A percentile compares a stretch with the other conserved stretches of the same genome.
phyloP scores from a whole-genome alignment of 2,329 filamentous ascomycete species.

The Colletotrichum sp. region DNA sequence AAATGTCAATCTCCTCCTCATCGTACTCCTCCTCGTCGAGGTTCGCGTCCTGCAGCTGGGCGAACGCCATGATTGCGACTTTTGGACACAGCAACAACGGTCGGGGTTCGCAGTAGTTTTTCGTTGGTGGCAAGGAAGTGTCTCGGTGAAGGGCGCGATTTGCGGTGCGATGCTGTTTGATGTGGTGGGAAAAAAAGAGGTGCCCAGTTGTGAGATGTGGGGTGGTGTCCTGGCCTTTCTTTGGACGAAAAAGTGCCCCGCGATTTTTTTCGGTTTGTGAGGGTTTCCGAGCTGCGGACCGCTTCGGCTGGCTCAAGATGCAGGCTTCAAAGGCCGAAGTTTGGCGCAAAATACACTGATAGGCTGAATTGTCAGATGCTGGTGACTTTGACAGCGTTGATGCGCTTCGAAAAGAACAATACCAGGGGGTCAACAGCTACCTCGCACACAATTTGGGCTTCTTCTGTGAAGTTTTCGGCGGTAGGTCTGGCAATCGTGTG shows the following conservation, averaged over 20 bases:
- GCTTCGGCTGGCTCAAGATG: background rate
- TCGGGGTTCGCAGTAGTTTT: slow-evolving; percentile 2
- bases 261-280: slow-evolving; percentile 18
- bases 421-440: background rate
- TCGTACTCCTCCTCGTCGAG: slow-evolving; percentile 86
- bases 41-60: slow-evolving; percentile 90
- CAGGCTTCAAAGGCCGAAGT: background rate
- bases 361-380: background rate
- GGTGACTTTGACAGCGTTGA: background rate
- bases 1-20: slow-evolving; percentile 93
- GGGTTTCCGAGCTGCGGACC: slow-evolving; percentile 12
- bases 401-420: background rate
- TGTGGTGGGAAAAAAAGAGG: slow-evolving; percentile 23
- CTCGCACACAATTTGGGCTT: slow-evolving; percentile 12
- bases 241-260: slow-evolving; percentile 20
- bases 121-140: background rate
- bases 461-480: slow-evolving; percentile 10
- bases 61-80: slow-evolving; percentile 84
- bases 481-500: slow-evolving; percentile 8
- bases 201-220: slow-evolving; percentile 14
- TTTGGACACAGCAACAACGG: slow-evolving; percentile 3
- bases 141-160: slow-evolving; percentile 16
- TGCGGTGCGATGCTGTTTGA: slow-evolving; percentile 11
- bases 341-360: background rate
- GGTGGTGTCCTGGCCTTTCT: slow-evolving; percentile 1